These are phyloP conservation scores for Auxenochlorella pyrenoidosa DNA, from an alignment of 139 green algal species.

Conservation along the genomic window DNA sequence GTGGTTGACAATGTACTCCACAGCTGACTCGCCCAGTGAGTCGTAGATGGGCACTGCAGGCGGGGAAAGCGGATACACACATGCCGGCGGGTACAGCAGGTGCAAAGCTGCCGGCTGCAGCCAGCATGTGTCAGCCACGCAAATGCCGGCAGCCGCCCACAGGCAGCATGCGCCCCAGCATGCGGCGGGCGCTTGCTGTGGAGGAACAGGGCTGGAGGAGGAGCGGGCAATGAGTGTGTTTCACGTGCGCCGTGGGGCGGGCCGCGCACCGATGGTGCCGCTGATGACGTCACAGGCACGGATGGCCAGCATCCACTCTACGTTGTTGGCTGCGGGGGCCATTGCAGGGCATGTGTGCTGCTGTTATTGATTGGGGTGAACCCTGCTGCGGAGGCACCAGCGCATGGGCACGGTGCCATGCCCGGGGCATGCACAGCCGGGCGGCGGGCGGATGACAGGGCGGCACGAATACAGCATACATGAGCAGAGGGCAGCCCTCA, in stretches of 20 bases:
- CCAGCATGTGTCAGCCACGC: too few relatives aligned
- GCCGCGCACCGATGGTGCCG: slow-evolving; percentile 21
- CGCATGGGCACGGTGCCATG: too few relatives aligned
- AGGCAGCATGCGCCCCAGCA: not conserved
- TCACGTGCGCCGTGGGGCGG: too few relatives aligned
- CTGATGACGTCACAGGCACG: slow-evolving; percentile 62
- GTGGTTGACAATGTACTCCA: slow-evolving; percentile 96
- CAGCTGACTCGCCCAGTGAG: slow-evolving; percentile 84
- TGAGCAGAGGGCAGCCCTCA: not conserved
- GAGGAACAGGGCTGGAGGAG: not conserved
- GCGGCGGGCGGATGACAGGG: too few relatives aligned
- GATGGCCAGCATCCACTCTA: slow-evolving; percentile 93
- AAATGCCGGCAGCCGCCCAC: not conserved
- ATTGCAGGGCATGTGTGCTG: not conserved
- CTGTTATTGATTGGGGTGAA: too few relatives aligned
- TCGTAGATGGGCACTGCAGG: slow-evolving; percentile 93
- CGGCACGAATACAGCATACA: not conserved
- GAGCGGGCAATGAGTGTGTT: too few relatives aligned
- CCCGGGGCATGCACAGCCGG: too few relatives aligned
- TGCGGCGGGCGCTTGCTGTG: not conserved
- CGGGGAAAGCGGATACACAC: not conserved
- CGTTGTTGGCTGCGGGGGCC: slow-evolving; percentile 75
- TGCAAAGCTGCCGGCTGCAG: not conserved
- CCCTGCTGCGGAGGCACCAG: too few relatives aligned
- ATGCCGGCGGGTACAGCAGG: too few relatives aligned